Evolutionary conservation across 2,329 filamentous ascomycete species (phyloP).

Genomic region (Alternaria ethzedia): DNA sequence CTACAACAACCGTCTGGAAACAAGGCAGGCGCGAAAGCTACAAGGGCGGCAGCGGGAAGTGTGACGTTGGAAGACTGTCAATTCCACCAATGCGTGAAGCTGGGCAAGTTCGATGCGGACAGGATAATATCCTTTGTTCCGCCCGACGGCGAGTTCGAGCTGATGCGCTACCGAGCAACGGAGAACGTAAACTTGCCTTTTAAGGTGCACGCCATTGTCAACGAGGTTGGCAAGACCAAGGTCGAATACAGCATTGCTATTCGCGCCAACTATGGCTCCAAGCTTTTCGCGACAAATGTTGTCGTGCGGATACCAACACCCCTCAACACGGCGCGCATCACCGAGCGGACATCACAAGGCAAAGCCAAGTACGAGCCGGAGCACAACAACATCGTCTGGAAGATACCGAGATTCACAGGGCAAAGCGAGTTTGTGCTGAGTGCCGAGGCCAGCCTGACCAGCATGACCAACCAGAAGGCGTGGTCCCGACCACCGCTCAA

Average conservation of each 20-base stretch:
- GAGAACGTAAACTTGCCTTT: slow-evolving; percentile 99
- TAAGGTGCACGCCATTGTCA: slow-evolving; percentile 98
- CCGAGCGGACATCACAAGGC: slow-evolving; percentile 89
- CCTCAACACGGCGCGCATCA: slow-evolving; percentile 93
- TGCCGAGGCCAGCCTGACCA: slow-evolving; percentile 89
- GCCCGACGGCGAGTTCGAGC: slow-evolving; percentile 95
- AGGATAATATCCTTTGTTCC: slow-evolving; percentile 97
- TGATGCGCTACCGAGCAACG: slow-evolving; percentile 97
- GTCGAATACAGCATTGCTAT: slow-evolving; percentile 99
- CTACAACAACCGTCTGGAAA: slow-evolving; percentile 74
- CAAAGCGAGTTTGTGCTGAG: slow-evolving; percentile 95
- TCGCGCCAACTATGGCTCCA: slow-evolving; percentile 93
- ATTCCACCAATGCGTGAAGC: slow-evolving; percentile 98
- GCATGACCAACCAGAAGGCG: slow-evolving; percentile 97
- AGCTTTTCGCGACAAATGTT: slow-evolving; percentile 97
- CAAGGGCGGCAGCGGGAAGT: slow-evolving; percentile 91
- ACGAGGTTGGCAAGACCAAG: slow-evolving; percentile 94
- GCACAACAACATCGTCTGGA: slow-evolving; percentile 98
- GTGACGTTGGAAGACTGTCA: slow-evolving; percentile 98
- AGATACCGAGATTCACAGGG: slow-evolving; percentile 98
- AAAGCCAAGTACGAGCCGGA: slow-evolving; percentile 98
- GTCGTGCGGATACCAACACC: slow-evolving; percentile 93
- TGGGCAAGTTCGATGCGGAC: slow-evolving; percentile 95
- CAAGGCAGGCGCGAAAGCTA: slow-evolving; percentile 81
- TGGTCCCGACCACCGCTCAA: slow-evolving; percentile 94